Conservation (phyloP, 23 red algal species). For the Gracilaria caudata region DNA sequence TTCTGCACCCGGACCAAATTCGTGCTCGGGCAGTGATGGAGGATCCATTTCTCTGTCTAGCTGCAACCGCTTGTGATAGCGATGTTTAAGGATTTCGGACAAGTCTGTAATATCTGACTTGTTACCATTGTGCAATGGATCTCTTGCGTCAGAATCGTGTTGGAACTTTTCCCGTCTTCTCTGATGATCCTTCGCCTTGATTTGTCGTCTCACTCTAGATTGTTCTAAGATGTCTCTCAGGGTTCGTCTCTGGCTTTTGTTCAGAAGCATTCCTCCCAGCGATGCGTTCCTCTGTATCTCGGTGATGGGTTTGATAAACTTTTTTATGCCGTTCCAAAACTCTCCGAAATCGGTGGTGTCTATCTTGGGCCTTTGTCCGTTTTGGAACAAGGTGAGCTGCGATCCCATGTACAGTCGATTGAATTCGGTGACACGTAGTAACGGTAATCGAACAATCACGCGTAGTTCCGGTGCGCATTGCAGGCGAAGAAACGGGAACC, state of each 20-base stretch:
- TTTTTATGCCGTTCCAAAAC: constrained; percentile 42
- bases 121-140: not conserved
- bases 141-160: not conserved
- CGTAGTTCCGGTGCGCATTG: constrained; percentile 27
- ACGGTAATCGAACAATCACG: constrained; percentile 27
- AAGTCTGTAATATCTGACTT: constrained; percentile 1
- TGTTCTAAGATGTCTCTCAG: constrained; percentile 25
- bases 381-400: constrained; percentile 20
- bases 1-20: not conserved
- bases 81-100: not conserved
- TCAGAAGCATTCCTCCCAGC: constrained; percentile 20
- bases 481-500: constrained; percentile 54
- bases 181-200: not conserved
- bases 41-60: constrained; percentile 21
- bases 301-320: constrained; percentile 9
- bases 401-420: constrained; percentile 36
- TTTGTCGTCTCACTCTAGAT: constrained; percentile 1
- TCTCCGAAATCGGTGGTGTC: not conserved
- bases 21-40: not conserved
- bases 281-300: constrained; percentile 39
- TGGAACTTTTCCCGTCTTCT: not conserved
- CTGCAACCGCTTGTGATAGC: constrained; percentile 4
- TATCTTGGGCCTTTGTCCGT: constrained; percentile 27
- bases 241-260: constrained; percentile 22
- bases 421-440: constrained; percentile 43